Percentiles rank a stretch among this genome's conserved stretches.
Evolutionary conservation across 2,329 filamentous ascomycete species (phyloP).

Genomic region (Ophiostoma triangulosporum): DNA sequence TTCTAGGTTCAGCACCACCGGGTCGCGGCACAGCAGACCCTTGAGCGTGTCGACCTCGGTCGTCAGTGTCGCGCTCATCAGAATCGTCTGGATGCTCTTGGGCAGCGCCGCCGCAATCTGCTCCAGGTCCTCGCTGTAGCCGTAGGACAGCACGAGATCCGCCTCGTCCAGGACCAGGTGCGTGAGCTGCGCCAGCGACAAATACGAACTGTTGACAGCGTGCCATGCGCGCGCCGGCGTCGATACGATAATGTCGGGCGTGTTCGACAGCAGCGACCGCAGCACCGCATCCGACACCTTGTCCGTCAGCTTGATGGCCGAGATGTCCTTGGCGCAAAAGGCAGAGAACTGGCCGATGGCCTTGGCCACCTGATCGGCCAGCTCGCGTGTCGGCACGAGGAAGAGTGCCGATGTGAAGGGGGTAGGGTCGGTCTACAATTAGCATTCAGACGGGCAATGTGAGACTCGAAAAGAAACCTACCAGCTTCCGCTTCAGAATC

Average conservation of each 20-base stretch:
- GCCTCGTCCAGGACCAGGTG: constrained; percentile 88
- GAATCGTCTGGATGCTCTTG: constrained; percentile 73
- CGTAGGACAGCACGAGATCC: constrained; percentile 85
- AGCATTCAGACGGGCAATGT: neutral
- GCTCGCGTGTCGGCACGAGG: constrained; percentile 85
- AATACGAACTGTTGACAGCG: constrained; percentile 58
- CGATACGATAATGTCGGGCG: constrained; percentile 78
- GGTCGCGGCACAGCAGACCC: constrained; percentile 70
- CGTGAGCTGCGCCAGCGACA: constrained; percentile 57
- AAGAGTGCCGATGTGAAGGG: constrained; percentile 62
- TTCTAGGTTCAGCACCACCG: constrained; percentile 67
- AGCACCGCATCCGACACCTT: constrained; percentile 85
- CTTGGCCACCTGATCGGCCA: constrained; percentile 81
- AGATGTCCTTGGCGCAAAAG: constrained; percentile 75
- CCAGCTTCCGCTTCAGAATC: constrained; percentile 61
- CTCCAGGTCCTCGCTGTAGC: constrained; percentile 81
- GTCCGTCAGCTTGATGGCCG: constrained; percentile 74
- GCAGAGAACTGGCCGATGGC: constrained; percentile 61
- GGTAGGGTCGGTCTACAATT: constrained; percentile 31
- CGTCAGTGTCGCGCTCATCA: constrained; percentile 89
- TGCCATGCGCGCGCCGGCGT: constrained; percentile 76
- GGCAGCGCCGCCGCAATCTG: constrained; percentile 66
- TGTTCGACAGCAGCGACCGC: constrained; percentile 69
- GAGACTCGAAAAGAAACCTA: constrained; percentile 9
- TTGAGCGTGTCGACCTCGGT: constrained; percentile 72